Evolutionary conservation across 306 rosid genomes (phyloP).

Genomic region (Lathyrus tuberosus): DNA sequence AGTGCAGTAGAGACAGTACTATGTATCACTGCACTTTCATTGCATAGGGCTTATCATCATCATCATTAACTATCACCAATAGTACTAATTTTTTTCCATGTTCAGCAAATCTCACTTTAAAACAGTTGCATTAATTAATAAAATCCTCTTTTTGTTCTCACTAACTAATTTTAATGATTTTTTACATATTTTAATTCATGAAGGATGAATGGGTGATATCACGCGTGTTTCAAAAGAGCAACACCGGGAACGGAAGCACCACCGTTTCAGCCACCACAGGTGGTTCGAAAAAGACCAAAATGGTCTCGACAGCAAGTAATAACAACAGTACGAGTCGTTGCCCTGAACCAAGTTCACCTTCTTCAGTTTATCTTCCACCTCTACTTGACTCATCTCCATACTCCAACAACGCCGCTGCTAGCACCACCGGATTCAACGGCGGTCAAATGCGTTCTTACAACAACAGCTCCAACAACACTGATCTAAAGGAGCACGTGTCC

Average conservation of each 20-base stretch:
- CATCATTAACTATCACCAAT: not conserved
- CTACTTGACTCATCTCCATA: constrained; percentile 78
- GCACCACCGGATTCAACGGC: constrained; percentile 40
- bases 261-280: constrained; percentile 31
- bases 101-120: not conserved
- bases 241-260: constrained; percentile 40
- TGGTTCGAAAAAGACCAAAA: constrained; percentile 58
- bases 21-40: not conserved
- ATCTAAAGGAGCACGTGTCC: constrained; percentile 97
- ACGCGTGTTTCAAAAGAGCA: constrained; percentile 78
- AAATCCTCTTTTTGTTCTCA: not conserved
- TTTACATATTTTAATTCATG: not conserved
- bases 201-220: constrained; percentile 99
- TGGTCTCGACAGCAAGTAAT: constrained; percentile 29
- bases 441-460: constrained; percentile 57
- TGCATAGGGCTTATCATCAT: not conserved
- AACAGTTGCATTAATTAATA: not conserved
- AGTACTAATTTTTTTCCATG: not conserved
- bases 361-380: constrained; percentile 85
- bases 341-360: constrained; percentile 80
- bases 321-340: constrained; percentile 33
- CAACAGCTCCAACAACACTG: constrained; percentile 50
- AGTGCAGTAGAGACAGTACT: not conserved
- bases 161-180: not conserved
- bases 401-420: constrained; percentile 9